Conservation (phyloP, 1,284 basidiomycete species). For the Dichomitus squalens region DNA sequence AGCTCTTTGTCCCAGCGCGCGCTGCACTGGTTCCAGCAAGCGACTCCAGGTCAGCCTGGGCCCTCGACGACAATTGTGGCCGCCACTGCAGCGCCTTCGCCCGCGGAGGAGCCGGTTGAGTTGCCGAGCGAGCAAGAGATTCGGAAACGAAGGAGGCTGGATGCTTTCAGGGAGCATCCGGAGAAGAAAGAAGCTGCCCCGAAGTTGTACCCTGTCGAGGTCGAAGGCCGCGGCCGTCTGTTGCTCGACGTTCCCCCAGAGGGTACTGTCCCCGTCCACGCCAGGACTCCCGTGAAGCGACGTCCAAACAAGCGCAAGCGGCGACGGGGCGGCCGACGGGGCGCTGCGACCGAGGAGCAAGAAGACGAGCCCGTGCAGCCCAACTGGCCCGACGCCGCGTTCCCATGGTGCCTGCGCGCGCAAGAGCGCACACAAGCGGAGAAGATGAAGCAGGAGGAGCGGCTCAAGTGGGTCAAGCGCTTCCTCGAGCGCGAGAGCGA, state of each 20-base stretch:
- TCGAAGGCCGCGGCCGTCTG: constrained; percentile 69
- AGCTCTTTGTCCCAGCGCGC: constrained; percentile 32
- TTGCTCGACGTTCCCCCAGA: constrained; percentile 52
- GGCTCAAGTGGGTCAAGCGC: constrained; percentile 56
- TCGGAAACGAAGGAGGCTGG: constrained; percentile 59
- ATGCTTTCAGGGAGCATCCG: constrained; percentile 63
- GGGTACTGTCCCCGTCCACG: constrained; percentile 26
- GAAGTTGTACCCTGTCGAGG: constrained; percentile 57
- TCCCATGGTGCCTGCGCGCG: constrained; percentile 69
- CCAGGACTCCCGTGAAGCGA: constrained; percentile 36
- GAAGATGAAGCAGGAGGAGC: constrained; percentile 57
- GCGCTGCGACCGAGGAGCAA: constrained; percentile 6
- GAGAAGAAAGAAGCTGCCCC: constrained; percentile 27
- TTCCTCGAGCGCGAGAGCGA: constrained; percentile 64
- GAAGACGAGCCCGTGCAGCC: constrained; percentile 43
- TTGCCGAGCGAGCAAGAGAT: constrained; percentile 60
- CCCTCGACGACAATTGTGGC: constrained; percentile 39
- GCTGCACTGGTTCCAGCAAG: constrained; percentile 41
- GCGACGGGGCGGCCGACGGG: constrained; percentile 26
- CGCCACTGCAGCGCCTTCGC: constrained; percentile 32
- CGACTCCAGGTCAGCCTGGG: constrained; percentile 41
- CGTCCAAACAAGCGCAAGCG: constrained; percentile 38
- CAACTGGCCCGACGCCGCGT: constrained; percentile 75
- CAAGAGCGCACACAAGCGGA: constrained; percentile 54
- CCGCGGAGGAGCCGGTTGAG: constrained; percentile 30